These are phyloP conservation scores for Oldenlandia corymbosa DNA, from an alignment of 257 asterid species.

Conservation along the genomic window DNA sequence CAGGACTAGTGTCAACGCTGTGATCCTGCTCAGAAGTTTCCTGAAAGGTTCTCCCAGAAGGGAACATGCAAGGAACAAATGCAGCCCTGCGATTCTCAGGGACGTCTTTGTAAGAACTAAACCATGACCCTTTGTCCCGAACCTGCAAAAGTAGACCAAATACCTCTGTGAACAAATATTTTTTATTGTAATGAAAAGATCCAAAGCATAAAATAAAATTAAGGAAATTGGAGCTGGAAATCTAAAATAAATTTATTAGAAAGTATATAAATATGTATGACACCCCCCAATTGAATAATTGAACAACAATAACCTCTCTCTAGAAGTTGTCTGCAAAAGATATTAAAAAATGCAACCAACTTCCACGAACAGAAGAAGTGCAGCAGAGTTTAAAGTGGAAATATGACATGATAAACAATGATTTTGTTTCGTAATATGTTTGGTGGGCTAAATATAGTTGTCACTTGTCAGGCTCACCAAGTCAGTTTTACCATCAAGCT, in stretches of 20 bases:
- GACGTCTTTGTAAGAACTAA: conserved; percentile 57
- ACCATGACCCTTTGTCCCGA: conserved; percentile 77
- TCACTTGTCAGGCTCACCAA: neutral
- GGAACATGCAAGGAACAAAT: conserved; percentile 84
- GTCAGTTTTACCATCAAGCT: neutral
- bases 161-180: neutral
- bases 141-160: conserved; percentile 47
- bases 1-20: conserved; percentile 28
- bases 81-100: conserved; percentile 54
- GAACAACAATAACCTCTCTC: neutral
- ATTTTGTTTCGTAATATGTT: neutral
- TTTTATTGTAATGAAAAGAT: neutral
- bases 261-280: neutral
- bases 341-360: neutral
- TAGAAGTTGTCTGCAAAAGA: neutral
- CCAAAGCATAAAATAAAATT: neutral
- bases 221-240: neutral
- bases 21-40: conserved; percentile 41
- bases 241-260: neutral
- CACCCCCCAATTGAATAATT: too few relatives aligned
- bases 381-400: neutral
- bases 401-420: neutral
- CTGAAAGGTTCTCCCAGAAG: conserved; percentile 59
- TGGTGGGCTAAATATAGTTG: neutral
- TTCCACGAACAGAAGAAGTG: neutral